Conservation (phyloP, 2,329 filamentous ascomycete species). For the Penicillium griseofulvum region DNA sequence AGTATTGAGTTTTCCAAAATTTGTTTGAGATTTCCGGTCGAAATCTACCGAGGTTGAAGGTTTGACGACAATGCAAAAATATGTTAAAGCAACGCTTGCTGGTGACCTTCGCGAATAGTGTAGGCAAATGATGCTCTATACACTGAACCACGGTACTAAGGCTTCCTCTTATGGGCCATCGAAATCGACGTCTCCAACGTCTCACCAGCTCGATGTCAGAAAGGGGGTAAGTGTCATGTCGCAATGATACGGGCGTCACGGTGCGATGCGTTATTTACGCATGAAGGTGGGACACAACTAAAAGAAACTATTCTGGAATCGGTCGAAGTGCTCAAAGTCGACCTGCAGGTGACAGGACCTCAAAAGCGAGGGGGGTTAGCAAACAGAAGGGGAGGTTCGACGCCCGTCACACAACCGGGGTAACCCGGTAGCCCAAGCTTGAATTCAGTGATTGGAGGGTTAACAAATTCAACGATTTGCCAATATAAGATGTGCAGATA, state of each 20-base stretch:
- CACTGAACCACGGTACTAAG: background rate
- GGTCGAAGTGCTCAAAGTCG: slow-evolving; percentile 4
- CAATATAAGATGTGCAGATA: slow-evolving; percentile 11
- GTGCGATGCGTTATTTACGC: slow-evolving; percentile 5
- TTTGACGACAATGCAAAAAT: background rate
- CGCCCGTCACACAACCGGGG: slow-evolving; percentile 20
- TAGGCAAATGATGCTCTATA: background rate
- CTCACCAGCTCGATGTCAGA: background rate
- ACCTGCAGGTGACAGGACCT: slow-evolving; percentile 14
- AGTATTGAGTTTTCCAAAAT: background rate
- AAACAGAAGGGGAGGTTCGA: slow-evolving; percentile 11
- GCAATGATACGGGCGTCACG: background rate
- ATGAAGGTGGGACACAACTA: background rate
- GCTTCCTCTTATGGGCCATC: slow-evolving; percentile 1
- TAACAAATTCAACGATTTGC: slow-evolving; percentile 1
- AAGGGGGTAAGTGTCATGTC: slow-evolving; percentile 9
- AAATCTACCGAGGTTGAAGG: background rate
- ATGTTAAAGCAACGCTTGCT: background rate
- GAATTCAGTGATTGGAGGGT: slow-evolving; percentile 13
- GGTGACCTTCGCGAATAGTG: background rate
- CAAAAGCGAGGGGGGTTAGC: slow-evolving; percentile 5
- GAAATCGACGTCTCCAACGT: slow-evolving; percentile 1
- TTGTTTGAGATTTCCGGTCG: background rate
- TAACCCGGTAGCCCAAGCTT: slow-evolving; percentile 14
- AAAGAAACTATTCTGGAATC: slow-evolving; percentile 5